Base-by-base conservation (phyloP, 768 basidiomycete species). In the Daedalea quercina region DNA sequence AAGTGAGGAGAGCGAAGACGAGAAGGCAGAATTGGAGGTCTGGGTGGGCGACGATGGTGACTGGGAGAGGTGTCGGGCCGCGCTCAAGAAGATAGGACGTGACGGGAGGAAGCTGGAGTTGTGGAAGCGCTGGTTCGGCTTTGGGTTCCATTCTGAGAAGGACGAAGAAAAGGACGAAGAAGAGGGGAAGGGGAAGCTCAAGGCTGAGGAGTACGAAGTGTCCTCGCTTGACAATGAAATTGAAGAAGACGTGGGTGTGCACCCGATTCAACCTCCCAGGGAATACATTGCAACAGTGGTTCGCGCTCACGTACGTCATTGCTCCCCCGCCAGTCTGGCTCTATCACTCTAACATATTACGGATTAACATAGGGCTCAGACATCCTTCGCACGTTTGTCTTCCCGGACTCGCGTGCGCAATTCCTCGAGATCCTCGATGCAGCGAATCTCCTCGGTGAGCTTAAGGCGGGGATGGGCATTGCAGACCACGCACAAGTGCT, bases 91-190 rank as follows among this genome's bases (percentile, higher is more conserved):
- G 0, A 71, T 82, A 31, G 78, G 75, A 25, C 71, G 77, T 44
- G 90, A 92, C 58, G 88, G 90, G 7, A 76, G 77, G 53, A 88
- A 81, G 64, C 72, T 92, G 15, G 90, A 91, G 51, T 63, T 88
- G 11, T 92, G 90, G 90, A 73, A 70, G 52, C 62, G 70, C 34
- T 92, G 90, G 90, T 74, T 92, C 13, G 76, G 70, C 1, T 69
- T 74, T 26, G 48, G 22, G 12, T 49, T 37, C n/a, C 22, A 35
- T 8, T n/a, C 11, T 15, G 35, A 49, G 22, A 28, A 35, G 17
- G 4, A 47, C 46, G 9, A 44, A 40, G 8, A 19, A 25, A 1
- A 17, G 28, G 13, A 52, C 51, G 33, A 22, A 34, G 44, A 53
- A 43, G 69, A 62, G 54, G 57, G 60, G 15, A 50, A 53, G 35